A percentile compares a stretch with the other conserved stretches of the same genome.
Evolutionary conservation across 2,329 filamentous ascomycete species (phyloP).

Genomic region (Drechslerella dactyloides): DNA sequence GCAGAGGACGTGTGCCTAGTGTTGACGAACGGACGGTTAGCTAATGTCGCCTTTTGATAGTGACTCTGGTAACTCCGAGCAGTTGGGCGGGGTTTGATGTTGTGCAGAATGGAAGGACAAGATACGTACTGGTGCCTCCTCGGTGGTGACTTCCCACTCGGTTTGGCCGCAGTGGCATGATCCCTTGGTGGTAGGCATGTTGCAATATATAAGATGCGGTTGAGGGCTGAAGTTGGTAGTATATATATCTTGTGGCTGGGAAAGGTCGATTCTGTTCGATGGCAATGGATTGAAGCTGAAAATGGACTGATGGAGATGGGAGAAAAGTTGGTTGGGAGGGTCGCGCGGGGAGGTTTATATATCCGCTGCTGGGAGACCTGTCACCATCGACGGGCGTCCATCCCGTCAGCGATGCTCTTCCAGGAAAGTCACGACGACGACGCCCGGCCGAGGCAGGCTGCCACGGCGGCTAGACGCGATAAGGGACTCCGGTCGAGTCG

Average conservation of each 20-base stretch:
- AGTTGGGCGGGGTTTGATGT: not conserved
- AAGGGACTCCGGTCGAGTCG: not conserved
- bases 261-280: not conserved
- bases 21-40: too few species aligned
- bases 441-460: not conserved
- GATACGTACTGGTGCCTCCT: conserved; percentile 10
- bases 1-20: conserved; percentile 44
- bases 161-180: conserved; percentile 39
- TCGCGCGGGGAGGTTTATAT: conserved; percentile 25
- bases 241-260: not conserved
- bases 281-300: not conserved
- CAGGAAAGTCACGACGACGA: conserved; percentile 11
- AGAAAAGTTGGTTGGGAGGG: conserved; percentile 16
- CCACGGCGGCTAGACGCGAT: not conserved
- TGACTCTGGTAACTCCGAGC: not conserved
- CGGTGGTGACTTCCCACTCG: conserved; percentile 30
- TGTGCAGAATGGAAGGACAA: too few species aligned
- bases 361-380: conserved; percentile 1
- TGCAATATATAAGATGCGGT: conserved; percentile 16
- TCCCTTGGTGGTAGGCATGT: conserved; percentile 16
- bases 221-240: not conserved
- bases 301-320: conserved; percentile 10
- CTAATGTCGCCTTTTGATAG: too few species aligned
- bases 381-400: not conserved
- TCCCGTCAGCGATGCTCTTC: conserved; percentile 5